A percentile compares a stretch with the other conserved stretches of the same genome.
Evolutionary conservation across 2,329 filamentous ascomycete species (phyloP).

Genomic region (Neonectria coccinea): DNA sequence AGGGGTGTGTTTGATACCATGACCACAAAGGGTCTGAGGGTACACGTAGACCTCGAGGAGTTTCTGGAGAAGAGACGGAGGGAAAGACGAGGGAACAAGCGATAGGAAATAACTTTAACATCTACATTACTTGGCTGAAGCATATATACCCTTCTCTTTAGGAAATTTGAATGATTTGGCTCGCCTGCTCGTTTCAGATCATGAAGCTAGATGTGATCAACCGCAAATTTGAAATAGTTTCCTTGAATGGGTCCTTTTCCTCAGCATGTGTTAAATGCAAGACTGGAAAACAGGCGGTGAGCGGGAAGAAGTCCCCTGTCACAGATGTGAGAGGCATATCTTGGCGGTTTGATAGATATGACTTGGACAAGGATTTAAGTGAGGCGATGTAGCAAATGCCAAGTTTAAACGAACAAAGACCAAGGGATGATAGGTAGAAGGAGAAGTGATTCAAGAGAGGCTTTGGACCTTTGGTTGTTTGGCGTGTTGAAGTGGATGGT

Average conservation of each 20-base stretch:
- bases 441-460: neutral
- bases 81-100: constrained; percentile 27
- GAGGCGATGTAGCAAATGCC: neutral
- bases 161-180: neutral
- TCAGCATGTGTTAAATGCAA: neutral
- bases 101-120: constrained; percentile 16
- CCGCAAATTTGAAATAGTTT: neutral
- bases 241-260: no score
- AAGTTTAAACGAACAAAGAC: neutral
- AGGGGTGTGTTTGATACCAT: constrained; percentile 62
- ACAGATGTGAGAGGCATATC: neutral
- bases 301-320: neutral
- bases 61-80: constrained; percentile 54
- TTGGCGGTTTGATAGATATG: neutral
- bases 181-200: no score
- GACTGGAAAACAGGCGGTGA: neutral
- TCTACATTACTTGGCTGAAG: neutral
- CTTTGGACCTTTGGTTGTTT: neutral
- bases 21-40: constrained; percentile 60
- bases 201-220: neutral
- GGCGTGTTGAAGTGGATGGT: no score
- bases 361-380: no score
- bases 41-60: constrained; percentile 65
- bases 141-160: neutral
- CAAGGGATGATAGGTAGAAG: neutral